Evolutionary conservation across 305 asterid genomes (phyloP).

Genomic region (Solanum aculeatissimum): DNA sequence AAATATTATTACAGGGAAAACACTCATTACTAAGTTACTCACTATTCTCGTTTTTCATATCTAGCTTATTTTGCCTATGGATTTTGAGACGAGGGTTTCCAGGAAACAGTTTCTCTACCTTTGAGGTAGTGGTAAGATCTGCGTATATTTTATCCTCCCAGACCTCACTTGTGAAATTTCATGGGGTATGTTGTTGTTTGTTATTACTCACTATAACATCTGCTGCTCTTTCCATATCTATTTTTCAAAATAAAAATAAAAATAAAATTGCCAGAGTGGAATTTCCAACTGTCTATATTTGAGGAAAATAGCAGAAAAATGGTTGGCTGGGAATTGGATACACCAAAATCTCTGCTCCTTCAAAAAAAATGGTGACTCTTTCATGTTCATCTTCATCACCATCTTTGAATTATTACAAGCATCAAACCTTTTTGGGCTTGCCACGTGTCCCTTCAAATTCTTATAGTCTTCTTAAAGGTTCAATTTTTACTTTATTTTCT

Average conservation of each 20-base stretch:
- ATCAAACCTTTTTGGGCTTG: background rate
- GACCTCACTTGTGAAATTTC: too few species aligned
- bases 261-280: background rate
- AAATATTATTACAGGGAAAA: too few species aligned
- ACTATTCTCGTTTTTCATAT: too few species aligned
- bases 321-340: slow-evolving; percentile 1
- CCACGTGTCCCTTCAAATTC: background rate
- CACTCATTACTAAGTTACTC: too few species aligned
- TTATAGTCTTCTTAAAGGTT: background rate
- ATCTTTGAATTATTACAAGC: background rate
- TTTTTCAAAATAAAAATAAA: background rate
- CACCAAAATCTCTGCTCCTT: background rate
- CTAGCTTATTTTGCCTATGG: too few species aligned
- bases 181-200: too few species aligned
- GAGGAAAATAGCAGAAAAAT: background rate
- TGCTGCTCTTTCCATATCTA: background rate
- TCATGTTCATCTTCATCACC: background rate
- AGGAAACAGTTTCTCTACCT: too few species aligned
- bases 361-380: background rate
- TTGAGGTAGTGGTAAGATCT: too few species aligned
- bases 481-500: background rate
- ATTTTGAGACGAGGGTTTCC: too few species aligned
- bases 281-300: background rate
- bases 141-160: too few species aligned
- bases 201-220: background rate